phyloP scores from a whole-genome alignment of 2,329 filamentous ascomycete species.

The Colletotrichum sp. region DNA sequence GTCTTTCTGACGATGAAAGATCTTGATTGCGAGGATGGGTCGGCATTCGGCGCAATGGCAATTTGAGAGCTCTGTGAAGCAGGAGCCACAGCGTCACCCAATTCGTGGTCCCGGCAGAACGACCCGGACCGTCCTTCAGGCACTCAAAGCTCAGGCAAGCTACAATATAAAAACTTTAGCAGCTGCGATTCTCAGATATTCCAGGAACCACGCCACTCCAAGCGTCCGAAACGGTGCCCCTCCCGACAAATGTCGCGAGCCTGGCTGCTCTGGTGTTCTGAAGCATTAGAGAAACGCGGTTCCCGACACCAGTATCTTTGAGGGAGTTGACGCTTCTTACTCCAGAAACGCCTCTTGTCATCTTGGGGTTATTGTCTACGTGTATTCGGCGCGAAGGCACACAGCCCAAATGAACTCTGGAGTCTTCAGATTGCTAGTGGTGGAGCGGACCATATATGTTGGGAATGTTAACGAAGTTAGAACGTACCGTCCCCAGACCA shows the following conservation, averaged over 20 bases:
- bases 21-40: fast-evolving
- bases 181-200: too few relatives aligned
- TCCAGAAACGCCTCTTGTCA: too few relatives aligned
- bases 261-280: too few relatives aligned
- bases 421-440: not conserved
- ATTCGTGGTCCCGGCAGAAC: fast-evolving
- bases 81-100: not conserved
- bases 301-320: too few relatives aligned
- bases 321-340: too few relatives aligned
- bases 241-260: too few relatives aligned
- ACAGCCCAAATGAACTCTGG: not conserved
- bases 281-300: too few relatives aligned
- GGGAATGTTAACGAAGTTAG: not conserved
- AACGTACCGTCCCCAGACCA: not conserved
- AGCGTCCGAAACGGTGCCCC: too few relatives aligned
- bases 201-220: too few relatives aligned
- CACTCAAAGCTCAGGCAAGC: not conserved
- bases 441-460: not conserved
- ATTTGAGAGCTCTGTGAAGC: not conserved
- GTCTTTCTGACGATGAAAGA: fast-evolving
- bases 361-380: too few relatives aligned
- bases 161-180: too few relatives aligned
- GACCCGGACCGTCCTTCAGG: not conserved
- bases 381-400: not conserved
- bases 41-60: not conserved